These are phyloP conservation scores for Tylopilus sp. DNA, from an alignment of 768 basidiomycete species.

Conservation along the genomic window DNA sequence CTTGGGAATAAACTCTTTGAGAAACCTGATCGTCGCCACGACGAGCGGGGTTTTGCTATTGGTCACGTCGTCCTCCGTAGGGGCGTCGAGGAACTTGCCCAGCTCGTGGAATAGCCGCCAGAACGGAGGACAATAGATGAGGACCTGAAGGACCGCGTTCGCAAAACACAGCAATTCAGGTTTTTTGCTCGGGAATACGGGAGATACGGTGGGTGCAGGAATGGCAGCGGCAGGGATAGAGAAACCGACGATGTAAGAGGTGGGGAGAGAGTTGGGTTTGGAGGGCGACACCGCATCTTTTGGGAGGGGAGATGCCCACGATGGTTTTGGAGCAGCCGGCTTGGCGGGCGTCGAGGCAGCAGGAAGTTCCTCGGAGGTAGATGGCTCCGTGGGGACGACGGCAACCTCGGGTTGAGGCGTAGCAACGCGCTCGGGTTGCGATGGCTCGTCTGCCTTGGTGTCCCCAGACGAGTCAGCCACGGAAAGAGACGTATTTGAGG, in stretches of 20 bases:
- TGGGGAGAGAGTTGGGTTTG: constrained; percentile 53
- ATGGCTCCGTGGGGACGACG: background rate
- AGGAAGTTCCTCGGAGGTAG: background rate
- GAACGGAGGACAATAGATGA: constrained; percentile 89
- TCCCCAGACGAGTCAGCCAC: constrained; percentile 24
- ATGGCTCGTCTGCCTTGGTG: constrained; percentile 1
- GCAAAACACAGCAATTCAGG: constrained; percentile 82
- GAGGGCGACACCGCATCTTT: constrained; percentile 39
- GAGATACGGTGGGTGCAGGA: constrained; percentile 15
- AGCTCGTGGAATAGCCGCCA: constrained; percentile 73
- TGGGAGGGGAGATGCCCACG: constrained; percentile 73
- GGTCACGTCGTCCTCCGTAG: constrained; percentile 25
- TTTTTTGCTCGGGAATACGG: constrained; percentile 39
- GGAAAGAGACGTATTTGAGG: constrained; percentile 60
- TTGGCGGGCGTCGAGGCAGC: constrained; percentile 19
- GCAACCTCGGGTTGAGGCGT: constrained; percentile 11
- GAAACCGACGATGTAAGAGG: constrained; percentile 69
- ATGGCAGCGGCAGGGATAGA: constrained; percentile 57
- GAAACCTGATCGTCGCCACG: constrained; percentile 66
- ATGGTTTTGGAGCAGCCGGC: constrained; percentile 48
- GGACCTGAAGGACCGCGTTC: constrained; percentile 87
- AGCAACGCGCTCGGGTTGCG: constrained; percentile 11
- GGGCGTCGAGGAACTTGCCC: constrained; percentile 45
- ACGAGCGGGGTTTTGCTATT: constrained; percentile 51
- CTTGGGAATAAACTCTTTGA: constrained; percentile 65